Evolutionary conservation across 106 monocot genomes (phyloP), one percentile per base, ranked within the genome.

Genomic region (Acorus calamus): DNA sequence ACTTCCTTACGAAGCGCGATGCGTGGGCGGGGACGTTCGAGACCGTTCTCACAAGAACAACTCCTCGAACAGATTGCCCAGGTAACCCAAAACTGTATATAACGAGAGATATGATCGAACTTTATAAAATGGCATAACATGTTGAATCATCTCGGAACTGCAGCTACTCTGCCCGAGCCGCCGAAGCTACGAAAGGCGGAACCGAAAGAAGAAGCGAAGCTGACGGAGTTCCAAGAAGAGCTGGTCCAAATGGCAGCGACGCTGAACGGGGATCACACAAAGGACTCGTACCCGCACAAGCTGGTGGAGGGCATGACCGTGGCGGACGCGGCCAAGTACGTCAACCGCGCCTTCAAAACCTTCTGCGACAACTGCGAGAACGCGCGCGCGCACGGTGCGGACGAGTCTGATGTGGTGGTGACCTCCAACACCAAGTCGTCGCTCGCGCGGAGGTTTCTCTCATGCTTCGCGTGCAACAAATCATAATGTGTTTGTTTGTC

Each of bases 21-120:
- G 86, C 86, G 9, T 93, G 93, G 93, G 93, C 86, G 0, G 93
- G 89, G 47, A 93, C 93, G 7, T 93, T 93, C 11, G 93, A 93
- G 14, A 63, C 49, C 5, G 78, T 86, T 10, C 73, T 93, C 48
- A 86, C 74, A 7, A 68, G 85, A 41, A 66, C 74, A 2, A 79
- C 68, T 58, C 89, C 89, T 5, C 56, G 93, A 70, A 79, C 66
- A 10, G 86, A 93, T 66, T 93, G 93, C 75, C 93, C 93, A 61
- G 51, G 75, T 76, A 47, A 9, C 8, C 2, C 44, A 61, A 61
- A 61, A 61, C 42, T 61, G 55, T 6, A 12, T 55, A 13, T 7
- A 2, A 52, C 7, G 41, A 52, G 28, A 64, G 28, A 51, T 52
- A 42, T 51, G 77, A 77, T 59, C 5, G 0, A 28, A 42, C 44